Conservation (phyloP, 345 rosid species). For the Camelina neglecta region DNA sequence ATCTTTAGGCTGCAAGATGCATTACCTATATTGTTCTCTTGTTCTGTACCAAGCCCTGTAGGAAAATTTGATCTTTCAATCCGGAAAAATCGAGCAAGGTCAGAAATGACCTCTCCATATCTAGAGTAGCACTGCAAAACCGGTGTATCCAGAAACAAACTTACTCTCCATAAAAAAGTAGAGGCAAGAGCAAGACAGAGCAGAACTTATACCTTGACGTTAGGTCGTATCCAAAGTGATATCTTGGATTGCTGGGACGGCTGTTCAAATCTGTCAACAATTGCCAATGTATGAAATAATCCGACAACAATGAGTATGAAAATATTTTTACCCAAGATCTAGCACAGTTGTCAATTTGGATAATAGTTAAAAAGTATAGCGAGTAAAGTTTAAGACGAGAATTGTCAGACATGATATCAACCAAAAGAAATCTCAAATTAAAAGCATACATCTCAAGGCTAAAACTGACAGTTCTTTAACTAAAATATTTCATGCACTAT, state of each 20-base stretch:
- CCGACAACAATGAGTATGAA: conserved; percentile 8
- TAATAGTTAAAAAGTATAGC: background rate
- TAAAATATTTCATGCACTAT: conserved; percentile 14
- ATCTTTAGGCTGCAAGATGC: conserved; percentile 39
- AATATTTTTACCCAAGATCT: conserved; percentile 10
- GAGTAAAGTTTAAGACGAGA: conserved; percentile 14
- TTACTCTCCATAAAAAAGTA: conserved; percentile 20
- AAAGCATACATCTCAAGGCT: conserved; percentile 2
- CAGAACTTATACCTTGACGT: conserved; percentile 60
- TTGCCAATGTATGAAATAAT: conserved; percentile 21
- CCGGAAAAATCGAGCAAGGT: conserved; percentile 86
- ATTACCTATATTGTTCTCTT: conserved; percentile 55
- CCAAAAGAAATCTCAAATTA: conserved; percentile 22
- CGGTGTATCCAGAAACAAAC: conserved; percentile 33
- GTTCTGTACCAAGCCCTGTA: conserved; percentile 46
- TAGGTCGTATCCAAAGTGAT: conserved; percentile 94
- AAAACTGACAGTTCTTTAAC: conserved; percentile 8
- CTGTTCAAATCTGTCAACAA: conserved; percentile 70
- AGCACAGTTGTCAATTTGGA: conserved; percentile 19
- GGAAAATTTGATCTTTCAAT: conserved; percentile 50
- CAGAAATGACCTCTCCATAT: conserved; percentile 84
- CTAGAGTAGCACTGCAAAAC: conserved; percentile 75
- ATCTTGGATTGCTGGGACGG: conserved; percentile 76
- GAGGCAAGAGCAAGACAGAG: conserved; percentile 25
- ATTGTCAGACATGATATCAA: conserved; percentile 5